These are phyloP conservation scores for Stellera chamaejasme DNA, from an alignment of 345 rosid species.

Conservation along the genomic window DNA sequence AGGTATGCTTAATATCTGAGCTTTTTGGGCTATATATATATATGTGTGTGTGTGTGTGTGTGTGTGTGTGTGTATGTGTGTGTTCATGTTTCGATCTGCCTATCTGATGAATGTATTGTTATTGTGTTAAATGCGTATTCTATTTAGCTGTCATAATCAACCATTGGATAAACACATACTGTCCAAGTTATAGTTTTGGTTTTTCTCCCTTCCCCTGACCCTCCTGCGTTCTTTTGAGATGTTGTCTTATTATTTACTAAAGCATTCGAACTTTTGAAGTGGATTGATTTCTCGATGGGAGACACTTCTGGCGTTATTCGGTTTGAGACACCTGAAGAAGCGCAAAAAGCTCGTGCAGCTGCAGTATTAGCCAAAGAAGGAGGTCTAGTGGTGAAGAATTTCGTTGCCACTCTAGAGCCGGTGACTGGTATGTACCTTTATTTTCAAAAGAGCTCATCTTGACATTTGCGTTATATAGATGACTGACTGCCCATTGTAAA, in stretches of 20 bases:
- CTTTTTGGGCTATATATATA: neutral
- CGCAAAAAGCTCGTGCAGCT: conserved; percentile 93
- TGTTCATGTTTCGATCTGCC: neutral
- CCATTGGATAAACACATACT: conserved; percentile 1
- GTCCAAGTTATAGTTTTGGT: neutral
- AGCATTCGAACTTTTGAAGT: conserved; percentile 28
- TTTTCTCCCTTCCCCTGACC: conserved; percentile 3
- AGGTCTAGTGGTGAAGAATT: conserved; percentile 74
- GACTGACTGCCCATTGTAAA: neutral
- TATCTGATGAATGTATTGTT: neutral
- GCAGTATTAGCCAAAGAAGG: conserved; percentile 84
- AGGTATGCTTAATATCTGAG: conserved; percentile 33
- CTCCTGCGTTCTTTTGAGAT: neutral
- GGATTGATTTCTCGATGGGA: conserved; percentile 84
- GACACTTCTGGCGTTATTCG: conserved; percentile 65
- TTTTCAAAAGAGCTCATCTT: conserved; percentile 2
- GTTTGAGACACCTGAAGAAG: conserved; percentile 82
- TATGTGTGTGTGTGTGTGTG: neutral
- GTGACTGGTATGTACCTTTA: conserved; percentile 45
- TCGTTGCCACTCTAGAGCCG: conserved; percentile 70
- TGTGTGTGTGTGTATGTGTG: neutral
- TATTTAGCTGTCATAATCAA: neutral
- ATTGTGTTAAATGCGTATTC: neutral
- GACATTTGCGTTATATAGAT: neutral
- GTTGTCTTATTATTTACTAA: conserved; percentile 5